Evolutionary conservation across 305 asterid species (phyloP), one percentile per base, ranked within the genome.

Genomic region (Fraxinus dipetala): DNA sequence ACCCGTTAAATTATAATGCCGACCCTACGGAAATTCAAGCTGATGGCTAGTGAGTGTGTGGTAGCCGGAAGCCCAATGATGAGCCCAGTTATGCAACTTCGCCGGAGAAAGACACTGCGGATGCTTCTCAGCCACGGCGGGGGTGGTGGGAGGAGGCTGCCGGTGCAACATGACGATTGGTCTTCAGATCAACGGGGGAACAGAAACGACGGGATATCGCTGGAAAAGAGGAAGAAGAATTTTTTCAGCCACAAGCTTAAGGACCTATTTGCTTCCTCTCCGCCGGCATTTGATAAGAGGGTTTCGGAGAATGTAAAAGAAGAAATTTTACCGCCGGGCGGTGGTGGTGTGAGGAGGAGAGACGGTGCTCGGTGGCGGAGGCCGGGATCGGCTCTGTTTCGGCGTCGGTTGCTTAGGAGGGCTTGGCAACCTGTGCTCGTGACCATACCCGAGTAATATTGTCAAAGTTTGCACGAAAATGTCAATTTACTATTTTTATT

Each of bases 31-130:
- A 96, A 92, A 90, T 94, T 96, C 89, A 94, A 95, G 93, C 85
- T 93, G 5, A 40, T 95, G 16, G 98, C 98, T 4, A 91, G 93
- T 34, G 98, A 92, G 81, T 96, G 99, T 84, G 95, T 95, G 2
- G 94, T 91, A 9, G 86, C 98, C 0, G 79, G 94, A 45, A 94
- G 98, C 85, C 98, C 98, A 14, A 87, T 94, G 4, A 77, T 95
- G 6, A 94, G 98, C 88, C 99, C 99, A 6, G 96, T 91, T 13
- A 86, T 92, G 85, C 99, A 94, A 81, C 91, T 94, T 87, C 99
- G 99, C 82, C 91, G 98, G 72, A 87, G 97, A 24, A 95, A 90
- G 67, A 90, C 99, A 0, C 98, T 95, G n/a, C 91, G 97, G 4
- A 95, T 95, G 99, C 89, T 95, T 5, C 97, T 95, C 88, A 85